These are phyloP conservation scores for Fomitopsis palustris DNA, from an alignment of 1,284 basidiomycete species.

Conservation along the genomic window DNA sequence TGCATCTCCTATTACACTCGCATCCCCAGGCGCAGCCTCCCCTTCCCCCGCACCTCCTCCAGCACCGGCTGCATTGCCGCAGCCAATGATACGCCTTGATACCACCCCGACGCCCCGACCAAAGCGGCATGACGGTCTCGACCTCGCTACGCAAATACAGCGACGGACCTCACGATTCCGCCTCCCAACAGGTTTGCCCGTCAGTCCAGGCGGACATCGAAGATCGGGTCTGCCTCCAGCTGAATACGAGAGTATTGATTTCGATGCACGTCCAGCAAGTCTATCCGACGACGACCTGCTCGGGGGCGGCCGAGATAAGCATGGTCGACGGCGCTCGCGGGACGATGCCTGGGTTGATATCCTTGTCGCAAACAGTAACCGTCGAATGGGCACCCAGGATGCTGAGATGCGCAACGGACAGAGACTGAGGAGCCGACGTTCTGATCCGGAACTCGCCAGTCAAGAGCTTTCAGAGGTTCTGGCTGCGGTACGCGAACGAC, in stretches of 20 bases:
- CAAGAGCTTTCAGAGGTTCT: slow-evolving; percentile 70
- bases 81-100: slow-evolving; percentile 13
- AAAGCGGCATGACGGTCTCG: slow-evolving; percentile 10
- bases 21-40: slow-evolving; percentile 13
- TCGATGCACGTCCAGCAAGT: slow-evolving; percentile 67
- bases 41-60: neutral
- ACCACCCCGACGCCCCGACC: slow-evolving; percentile 10
- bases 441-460: slow-evolving; percentile 69
- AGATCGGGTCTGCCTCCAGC: slow-evolving; percentile 54
- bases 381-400: slow-evolving; percentile 62
- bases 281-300: slow-evolving; percentile 58
- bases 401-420: slow-evolving; percentile 34
- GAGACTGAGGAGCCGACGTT: slow-evolving; percentile 35
- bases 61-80: neutral
- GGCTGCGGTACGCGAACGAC: slow-evolving; percentile 54
- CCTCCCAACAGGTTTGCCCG: slow-evolving; percentile 44
- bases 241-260: slow-evolving; percentile 69
- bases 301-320: slow-evolving; percentile 34
- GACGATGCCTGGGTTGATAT: slow-evolving; percentile 84
- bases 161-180: slow-evolving; percentile 51
- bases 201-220: slow-evolving; percentile 40
- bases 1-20: slow-evolving; percentile 10
- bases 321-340: slow-evolving; percentile 52
- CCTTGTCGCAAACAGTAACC: slow-evolving; percentile 62
- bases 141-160: slow-evolving; percentile 16